Base-by-base conservation (phyloP, 1,284 basidiomycete species). In the Vanrija humicola region DNA sequence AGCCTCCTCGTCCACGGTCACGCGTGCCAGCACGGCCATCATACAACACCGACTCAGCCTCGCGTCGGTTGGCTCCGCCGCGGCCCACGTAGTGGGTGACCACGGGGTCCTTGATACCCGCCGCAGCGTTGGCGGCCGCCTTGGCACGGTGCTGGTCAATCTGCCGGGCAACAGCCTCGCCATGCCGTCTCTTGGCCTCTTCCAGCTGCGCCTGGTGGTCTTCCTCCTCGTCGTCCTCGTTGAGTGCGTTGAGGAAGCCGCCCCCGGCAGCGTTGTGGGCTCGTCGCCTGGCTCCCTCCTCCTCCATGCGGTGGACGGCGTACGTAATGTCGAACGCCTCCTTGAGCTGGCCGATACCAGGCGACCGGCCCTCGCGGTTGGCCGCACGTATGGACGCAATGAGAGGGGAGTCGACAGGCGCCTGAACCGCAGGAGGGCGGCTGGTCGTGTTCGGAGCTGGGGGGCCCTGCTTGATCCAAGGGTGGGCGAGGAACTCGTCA, bases 261-360 rank as follows among this genome's bases (percentile, higher is more conserved):
- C 82, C 81, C n/a, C 89, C 89, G 1, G 85, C 87, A 23, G 86
- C 88, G 53, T 87, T 86, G 75, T 88, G 88, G 47, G 88, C 89
- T 21, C 88, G 83, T 54, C 89, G 80, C 49, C 89, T 82, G 0
- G 89, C 88, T 23, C 92, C 93, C 77, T 99, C 96, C 76, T 99
- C 96, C 73, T 98, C 95, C 91, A 97, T 97, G 19, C 96, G 86
- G 77, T 98, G 96, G 0, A 98, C 95, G 12, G 96, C 96, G 74
- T 98, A 98, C 0, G 96, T 97, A 65, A 99, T 88, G 73, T 99
- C 96, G 74, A 99, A 98, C 2, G 96, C 95, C 74, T 98, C 96
- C 73, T 97, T 98, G 76, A 99, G 85, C 0, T 86, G 85, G 0
- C 89, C 86, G 43, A 98, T 76, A 38, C 95, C 94, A 1, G 96